These are phyloP conservation scores for Suillus cothurnatus DNA, from an alignment of 768 basidiomycete genomes.

Conservation along the genomic window DNA sequence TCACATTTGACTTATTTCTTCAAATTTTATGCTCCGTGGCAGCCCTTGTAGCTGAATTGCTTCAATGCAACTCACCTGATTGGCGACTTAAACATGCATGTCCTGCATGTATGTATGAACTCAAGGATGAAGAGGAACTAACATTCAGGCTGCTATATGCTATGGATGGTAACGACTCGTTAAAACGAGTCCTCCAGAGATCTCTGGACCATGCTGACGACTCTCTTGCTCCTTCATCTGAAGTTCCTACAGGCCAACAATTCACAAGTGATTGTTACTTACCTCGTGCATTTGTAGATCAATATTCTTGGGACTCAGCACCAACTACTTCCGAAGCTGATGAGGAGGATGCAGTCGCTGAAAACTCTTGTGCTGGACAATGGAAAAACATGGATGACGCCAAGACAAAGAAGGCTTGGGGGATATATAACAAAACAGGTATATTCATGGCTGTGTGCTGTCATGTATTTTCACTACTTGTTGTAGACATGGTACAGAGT, in stretches of 20 bases:
- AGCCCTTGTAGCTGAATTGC: slow-evolving; percentile 8
- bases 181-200: background rate
- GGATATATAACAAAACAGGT: background rate
- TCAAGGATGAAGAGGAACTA: background rate
- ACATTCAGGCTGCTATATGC: slow-evolving; percentile 14
- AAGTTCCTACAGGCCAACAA: background rate
- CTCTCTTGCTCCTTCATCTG: background rate
- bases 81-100: slow-evolving; percentile 15
- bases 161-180: slow-evolving; percentile 9
- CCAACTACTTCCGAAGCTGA: background rate
- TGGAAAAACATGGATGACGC: background rate
- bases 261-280: slow-evolving; percentile 3
- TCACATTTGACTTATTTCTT: slow-evolving; percentile 29
- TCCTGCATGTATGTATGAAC: slow-evolving; percentile 12
- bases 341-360: background rate
- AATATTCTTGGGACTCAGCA: background rate
- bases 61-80: slow-evolving; percentile 12
- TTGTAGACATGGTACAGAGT: background rate
- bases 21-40: slow-evolving; percentile 21
- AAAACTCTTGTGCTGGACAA: background rate
- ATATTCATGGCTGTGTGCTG: background rate
- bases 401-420: background rate
- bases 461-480: background rate
- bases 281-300: background rate
- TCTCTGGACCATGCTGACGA: background rate